phyloP scores from a whole-genome alignment of 2,329 filamentous ascomycete genomes.

The Beauveria sp. region DNA sequence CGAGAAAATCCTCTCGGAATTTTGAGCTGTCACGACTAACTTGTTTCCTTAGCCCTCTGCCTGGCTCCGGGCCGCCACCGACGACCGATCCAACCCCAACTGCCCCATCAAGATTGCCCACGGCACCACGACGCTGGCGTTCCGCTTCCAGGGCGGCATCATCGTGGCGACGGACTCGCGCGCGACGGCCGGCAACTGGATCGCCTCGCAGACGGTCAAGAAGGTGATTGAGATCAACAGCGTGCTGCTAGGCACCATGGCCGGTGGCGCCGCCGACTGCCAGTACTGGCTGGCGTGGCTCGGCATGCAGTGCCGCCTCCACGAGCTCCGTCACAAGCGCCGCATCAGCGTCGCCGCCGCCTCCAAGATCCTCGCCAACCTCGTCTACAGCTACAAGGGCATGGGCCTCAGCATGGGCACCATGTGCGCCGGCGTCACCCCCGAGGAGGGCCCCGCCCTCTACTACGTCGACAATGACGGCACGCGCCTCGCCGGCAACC shows the following conservation, averaged over 20 bases:
- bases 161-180: constrained; percentile 97
- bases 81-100: constrained; percentile 92
- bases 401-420: constrained; percentile 99
- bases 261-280: constrained; percentile 95
- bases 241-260: constrained; percentile 93
- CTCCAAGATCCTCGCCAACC: constrained; percentile 96
- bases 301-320: constrained; percentile 97
- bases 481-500: constrained; percentile 82
- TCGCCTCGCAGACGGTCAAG: constrained; percentile 98
- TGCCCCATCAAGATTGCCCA: constrained; percentile 99
- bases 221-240: constrained; percentile 99
- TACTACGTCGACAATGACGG: constrained; percentile 98
- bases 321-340: constrained; percentile 98
- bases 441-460: constrained; percentile 89
- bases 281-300: constrained; percentile 99
- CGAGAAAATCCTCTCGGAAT: not conserved
- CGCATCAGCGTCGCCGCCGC: constrained; percentile 96
- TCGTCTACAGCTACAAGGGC: constrained; percentile 98
- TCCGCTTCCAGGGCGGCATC: constrained; percentile 97
- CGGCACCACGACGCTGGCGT: constrained; percentile 95
- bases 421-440: constrained; percentile 96
- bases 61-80: constrained; percentile 94
- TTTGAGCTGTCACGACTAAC: not conserved
- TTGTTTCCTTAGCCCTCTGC: constrained; percentile 60
- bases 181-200: constrained; percentile 97